Evolutionary conservation across 2,329 filamentous ascomycete species (phyloP), one percentile per base, ranked within the genome.

Genomic region (Calonectria pseudoreteaudii): DNA sequence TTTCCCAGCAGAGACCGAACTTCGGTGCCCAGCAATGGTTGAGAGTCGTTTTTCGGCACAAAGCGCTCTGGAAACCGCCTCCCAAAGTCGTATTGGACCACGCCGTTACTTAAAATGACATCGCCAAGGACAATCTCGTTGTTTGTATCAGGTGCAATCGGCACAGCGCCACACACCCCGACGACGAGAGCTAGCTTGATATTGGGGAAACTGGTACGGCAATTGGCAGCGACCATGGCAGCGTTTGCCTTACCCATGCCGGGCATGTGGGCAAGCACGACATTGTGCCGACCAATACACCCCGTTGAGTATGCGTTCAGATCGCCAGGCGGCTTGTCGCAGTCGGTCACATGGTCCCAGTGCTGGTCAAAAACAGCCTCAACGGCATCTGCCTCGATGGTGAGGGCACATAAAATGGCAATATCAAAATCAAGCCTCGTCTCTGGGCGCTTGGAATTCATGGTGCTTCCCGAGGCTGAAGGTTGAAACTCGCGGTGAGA

Each of bases 31-130:
- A 82, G 50, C 0, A 52, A 74, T 28, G 82, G 80, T 0, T 73
- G 23, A 3, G 78, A 52, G 0, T 75, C 78, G 23, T 79, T 70
- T 64, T 80, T 81, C 3, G 67, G 71, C 31, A 78, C 47, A 31
- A 81, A 80, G 1, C 66, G 31, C 11, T 76, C 70, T 0, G 79
- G 74, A 4, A 75, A 73, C 53, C 70, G 79, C 30, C 81, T 75
- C 1, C 82, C 83, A 64, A 81, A 75, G 65, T 84, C 82, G 49
- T 79, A 82, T 52, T 84, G 80, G 20, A 82, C 44, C 2, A 84
- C 53, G 1, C 75, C 76, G 4, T 72, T 73, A 49, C 81, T 80
- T 31, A 84, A 78, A 34, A 83, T 62, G 11, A 81, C 78, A 44
- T 82, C 81, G 1, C 81, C 81, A 2, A 82, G 75, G 0, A 80